These are phyloP conservation scores for Ilex paraguariensis DNA, from an alignment of 305 asterid genomes.

Conservation along the genomic window DNA sequence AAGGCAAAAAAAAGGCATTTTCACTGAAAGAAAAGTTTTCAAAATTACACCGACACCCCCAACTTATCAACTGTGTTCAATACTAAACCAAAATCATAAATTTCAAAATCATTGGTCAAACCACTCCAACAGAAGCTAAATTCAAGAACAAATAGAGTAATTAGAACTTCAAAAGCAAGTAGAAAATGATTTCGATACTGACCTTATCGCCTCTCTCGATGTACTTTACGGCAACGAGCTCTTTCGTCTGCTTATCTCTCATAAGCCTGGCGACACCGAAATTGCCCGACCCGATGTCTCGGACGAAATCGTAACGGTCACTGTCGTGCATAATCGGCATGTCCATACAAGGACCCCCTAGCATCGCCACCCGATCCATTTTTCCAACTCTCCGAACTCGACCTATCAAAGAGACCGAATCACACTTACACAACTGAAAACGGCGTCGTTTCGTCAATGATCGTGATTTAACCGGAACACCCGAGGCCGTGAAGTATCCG, in stretches of 20 bases:
- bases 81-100: too few relatives aligned
- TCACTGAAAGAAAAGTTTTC: too few relatives aligned
- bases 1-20: too few relatives aligned
- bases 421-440: not conserved
- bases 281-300: conserved; percentile 82
- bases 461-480: too few relatives aligned
- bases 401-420: not conserved
- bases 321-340: conserved; percentile 79
- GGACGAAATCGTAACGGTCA: conserved; percentile 77
- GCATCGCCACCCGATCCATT: conserved; percentile 35
- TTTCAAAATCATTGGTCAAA: too few relatives aligned
- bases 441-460: too few relatives aligned
- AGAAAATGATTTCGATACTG: conserved; percentile 9
- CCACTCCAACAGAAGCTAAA: not conserved
- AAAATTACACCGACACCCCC: too few relatives aligned
- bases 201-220: conserved; percentile 89
- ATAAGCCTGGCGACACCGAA: conserved; percentile 80
- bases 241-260: conserved; percentile 81
- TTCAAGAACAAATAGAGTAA: not conserved
- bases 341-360: conserved; percentile 38
- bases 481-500: conserved; percentile 6
- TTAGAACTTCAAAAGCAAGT: not conserved
- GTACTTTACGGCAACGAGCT: conserved; percentile 82
- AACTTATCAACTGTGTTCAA: too few relatives aligned
- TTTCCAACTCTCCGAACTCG: not conserved